Conservation (phyloP, 1,284 basidiomycete species). For the Chalciporus piperatoides region DNA sequence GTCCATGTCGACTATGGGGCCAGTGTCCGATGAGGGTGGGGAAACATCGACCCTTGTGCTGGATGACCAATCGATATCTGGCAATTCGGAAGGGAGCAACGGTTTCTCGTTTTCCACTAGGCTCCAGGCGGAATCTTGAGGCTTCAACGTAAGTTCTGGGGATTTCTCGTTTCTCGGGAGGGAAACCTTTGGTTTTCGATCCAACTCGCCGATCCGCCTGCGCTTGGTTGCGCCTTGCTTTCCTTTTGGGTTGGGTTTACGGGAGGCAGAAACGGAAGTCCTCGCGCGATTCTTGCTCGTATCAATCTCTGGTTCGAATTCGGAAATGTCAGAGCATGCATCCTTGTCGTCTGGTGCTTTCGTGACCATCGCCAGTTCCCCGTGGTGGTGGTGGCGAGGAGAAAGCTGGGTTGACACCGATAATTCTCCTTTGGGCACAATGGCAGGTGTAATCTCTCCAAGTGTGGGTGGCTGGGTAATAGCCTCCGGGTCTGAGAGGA, state of each 20-base stretch:
- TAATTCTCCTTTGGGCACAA: not conserved
- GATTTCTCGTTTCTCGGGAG: not conserved
- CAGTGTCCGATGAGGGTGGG: constrained; percentile 2
- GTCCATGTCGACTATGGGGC: not conserved
- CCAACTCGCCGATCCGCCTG: not conserved
- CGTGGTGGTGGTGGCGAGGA: not conserved
- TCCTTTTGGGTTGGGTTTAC: not conserved
- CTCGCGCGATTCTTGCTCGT: not conserved
- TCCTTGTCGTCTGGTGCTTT: constrained; percentile 6
- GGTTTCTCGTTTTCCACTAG: not conserved
- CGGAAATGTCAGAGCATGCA: constrained; percentile 31
- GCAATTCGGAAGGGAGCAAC: constrained; percentile 1
- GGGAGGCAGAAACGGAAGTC: not conserved
- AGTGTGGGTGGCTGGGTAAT: not conserved
- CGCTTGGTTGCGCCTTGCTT: constrained; percentile 2
- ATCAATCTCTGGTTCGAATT: constrained; percentile 18
- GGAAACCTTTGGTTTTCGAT: not conserved
- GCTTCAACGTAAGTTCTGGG: not conserved
- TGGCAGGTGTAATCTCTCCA: not conserved
- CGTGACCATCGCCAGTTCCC: constrained; percentile 1
- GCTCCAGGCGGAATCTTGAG: not conserved
- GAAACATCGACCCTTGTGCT: constrained; percentile 18
- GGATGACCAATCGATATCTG: constrained; percentile 16
- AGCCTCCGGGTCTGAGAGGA: not conserved
- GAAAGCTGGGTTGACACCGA: not conserved